A percentile compares a stretch with the other conserved stretches of the same genome.
Evolutionary conservation across 768 basidiomycete species (phyloP).

Genomic region (Lactifluus pinguis): DNA sequence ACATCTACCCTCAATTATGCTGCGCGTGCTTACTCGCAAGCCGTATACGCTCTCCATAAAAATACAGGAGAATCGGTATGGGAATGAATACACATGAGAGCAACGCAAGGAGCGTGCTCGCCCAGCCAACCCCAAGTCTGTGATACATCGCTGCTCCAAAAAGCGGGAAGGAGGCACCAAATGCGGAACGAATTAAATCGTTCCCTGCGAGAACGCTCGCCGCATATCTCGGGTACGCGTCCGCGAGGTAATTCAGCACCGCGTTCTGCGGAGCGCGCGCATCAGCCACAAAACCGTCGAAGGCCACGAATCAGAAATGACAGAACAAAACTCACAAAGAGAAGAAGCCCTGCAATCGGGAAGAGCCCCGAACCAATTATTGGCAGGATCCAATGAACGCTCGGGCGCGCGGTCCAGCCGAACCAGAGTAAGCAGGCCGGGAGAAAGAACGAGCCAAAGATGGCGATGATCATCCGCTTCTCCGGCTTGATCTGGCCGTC

Average conservation of each 20-base stretch:
- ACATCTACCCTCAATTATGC: constrained; percentile 12
- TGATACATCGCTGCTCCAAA: constrained; percentile 22
- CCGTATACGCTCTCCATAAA: constrained; percentile 18
- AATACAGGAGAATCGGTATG: constrained; percentile 16
- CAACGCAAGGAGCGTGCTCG: constrained; percentile 23
- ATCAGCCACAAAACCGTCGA: background rate
- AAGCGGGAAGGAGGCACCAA: constrained; percentile 15
- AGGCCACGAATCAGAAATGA: constrained; percentile 12
- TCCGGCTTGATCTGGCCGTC: constrained; percentile 23
- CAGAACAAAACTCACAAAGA: constrained; percentile 23
- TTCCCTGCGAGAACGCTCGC: constrained; percentile 31
- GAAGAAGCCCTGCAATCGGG: constrained; percentile 24
- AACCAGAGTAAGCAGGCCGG: constrained; percentile 30
- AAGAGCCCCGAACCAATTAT: constrained; percentile 27
- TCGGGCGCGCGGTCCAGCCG: constrained; percentile 25
- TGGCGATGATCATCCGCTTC: constrained; percentile 27
- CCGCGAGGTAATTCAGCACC: constrained; percentile 26
- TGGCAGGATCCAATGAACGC: constrained; percentile 31
- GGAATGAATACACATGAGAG: constrained; percentile 24
- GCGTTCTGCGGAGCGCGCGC: constrained; percentile 6
- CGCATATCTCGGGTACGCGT: constrained; percentile 26
- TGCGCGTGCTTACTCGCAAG: constrained; percentile 14
- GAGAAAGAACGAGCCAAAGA: constrained; percentile 26
- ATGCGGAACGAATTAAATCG: constrained; percentile 26
- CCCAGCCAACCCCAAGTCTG: constrained; percentile 23